Evolutionary conservation across 1,139 yeast genomes (phyloP), one percentile per base, ranked within the genome.

Genomic region (Hyphopichia buzzinii): DNA sequence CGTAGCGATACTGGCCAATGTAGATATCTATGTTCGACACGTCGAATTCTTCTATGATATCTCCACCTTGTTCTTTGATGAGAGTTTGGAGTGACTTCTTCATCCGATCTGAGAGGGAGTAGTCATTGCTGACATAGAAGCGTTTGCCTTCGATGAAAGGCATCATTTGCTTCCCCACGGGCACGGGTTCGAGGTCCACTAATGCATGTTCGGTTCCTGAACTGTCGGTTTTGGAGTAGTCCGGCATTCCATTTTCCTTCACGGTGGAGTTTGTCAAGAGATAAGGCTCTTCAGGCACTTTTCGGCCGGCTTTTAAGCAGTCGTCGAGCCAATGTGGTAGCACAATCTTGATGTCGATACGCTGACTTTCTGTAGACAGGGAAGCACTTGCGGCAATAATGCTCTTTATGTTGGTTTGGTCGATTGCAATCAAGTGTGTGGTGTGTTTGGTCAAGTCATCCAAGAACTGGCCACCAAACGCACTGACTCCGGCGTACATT

Each of bases 311-410:
- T 37, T 70, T 77, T 40, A 88, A 66, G 49, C 92, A 83, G 42
- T 80, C 85, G 41, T 82, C 80, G 3, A 81, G 54, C 94, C 97
- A 90, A 22, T 77, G 77, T 0, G 96, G 95, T 10, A 74, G 62
- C 2, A 89, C 92, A 6, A 85, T 70, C 39, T 77, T 74, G 29
- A 87, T 79, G 25, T 66, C 59, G 35, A 69, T 55, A 2, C 24
- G 24, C n/a, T 59, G 57, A 13, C 51, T 50, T 3, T 49, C 58
- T n/a, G 15, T 19, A n/a, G 12, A 13, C 8, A 13, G 12, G 1
- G 71, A 45, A 11, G 66, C 62, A 39, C 69, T 63, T 7, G 60
- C 49, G 3, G 77, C 77, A 30, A 72, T 56, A 22, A 70, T 59
- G 25, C 67, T 58, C 48, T 71, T 71, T 33, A 67, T 81, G 43